Evolutionary conservation across 441 rosid genomes (phyloP), one percentile per base, ranked within the genome.

Genomic region (Eugenia klotzschiana): DNA sequence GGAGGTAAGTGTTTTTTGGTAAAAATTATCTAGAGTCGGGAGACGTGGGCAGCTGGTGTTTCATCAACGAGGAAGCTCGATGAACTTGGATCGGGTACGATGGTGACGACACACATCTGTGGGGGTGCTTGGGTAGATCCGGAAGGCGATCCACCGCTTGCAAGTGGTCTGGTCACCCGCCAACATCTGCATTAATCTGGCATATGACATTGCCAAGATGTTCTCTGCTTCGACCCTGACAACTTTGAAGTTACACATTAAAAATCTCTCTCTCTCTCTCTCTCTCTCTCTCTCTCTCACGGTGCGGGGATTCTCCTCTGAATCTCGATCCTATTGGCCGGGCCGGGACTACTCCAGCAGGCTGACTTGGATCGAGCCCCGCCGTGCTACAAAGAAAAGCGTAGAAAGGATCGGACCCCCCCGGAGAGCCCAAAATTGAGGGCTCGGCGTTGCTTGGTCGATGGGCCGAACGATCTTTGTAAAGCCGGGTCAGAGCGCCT

Each of bases 351-450:
- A 64, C 0, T 4, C 46, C 14, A 1, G n/a, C 9, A 7, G 2
- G 0, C 22, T 13, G 43, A 18, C n/a, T 16, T 37, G 41, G n/a
- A 4, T 60, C n/a, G 43, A 60, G 43, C 43, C 43, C 23, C 6
- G 2, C 15, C 0, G 3, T 5, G 13, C 43, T 8, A 8, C 13
- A 0, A 29, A 1, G n/a, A 60, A 20, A 60, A 29, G 3, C 3
- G 1, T 60, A 0, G 13, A 16, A 60, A 60, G 73, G 74, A 29
- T 33, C 14, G 43, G 43, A 33, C 5, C 56, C n/a, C n/a, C 43
- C 0, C 25, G 0, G 0, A 18, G 77, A 64, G 46, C 46, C 8
- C 77, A 4, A 18, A 20, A 25, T 64, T 4, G 14, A 33, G 46
- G 46, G 77, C 46, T 69, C 0, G 77, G 25, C 43, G 20, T 18